Percentiles rank a stretch among this genome's conserved stretches.
Evolutionary conservation across 2,329 filamentous ascomycete species (phyloP).

Genomic region (Emergomyces pasteurianus): DNA sequence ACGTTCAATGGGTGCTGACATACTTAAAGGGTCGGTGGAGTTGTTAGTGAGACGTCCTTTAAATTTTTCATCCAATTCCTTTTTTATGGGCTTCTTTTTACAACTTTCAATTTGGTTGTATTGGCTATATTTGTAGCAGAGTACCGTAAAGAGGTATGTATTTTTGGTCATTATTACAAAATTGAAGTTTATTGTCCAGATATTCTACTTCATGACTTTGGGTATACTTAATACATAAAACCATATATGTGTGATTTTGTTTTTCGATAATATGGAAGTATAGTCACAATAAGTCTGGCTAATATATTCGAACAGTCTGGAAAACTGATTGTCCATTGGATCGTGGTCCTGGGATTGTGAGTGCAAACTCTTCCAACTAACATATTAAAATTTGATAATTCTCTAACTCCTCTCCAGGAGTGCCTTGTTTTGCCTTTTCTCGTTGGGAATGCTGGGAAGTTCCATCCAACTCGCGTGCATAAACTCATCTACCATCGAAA

Average conservation of each 20-base stretch:
- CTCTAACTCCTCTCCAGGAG: constrained; percentile 29
- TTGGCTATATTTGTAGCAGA: constrained; percentile 53
- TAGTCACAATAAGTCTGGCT: neutral
- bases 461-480: constrained; percentile 56
- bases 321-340: constrained; percentile 47
- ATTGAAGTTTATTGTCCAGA: no score
- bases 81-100: constrained; percentile 59
- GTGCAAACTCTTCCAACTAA: constrained; percentile 9
- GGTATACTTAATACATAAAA: neutral
- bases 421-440: constrained; percentile 69
- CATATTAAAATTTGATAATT: neutral
- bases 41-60: constrained; percentile 73
- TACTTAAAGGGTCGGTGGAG: constrained; percentile 63
- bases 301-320: constrained; percentile 17
- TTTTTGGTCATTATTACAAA: neutral
- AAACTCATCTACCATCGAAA: constrained; percentile 80
- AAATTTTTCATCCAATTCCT: constrained; percentile 91
- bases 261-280: neutral
- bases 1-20: neutral
- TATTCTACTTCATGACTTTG: neutral
- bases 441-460: constrained; percentile 61
- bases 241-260: neutral
- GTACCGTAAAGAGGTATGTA: constrained; percentile 35
- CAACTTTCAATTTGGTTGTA: constrained; percentile 50
- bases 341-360: constrained; percentile 54